phyloP scores from a whole-genome alignment of 331 rosid genomes.

The Quercus lobata region DNA sequence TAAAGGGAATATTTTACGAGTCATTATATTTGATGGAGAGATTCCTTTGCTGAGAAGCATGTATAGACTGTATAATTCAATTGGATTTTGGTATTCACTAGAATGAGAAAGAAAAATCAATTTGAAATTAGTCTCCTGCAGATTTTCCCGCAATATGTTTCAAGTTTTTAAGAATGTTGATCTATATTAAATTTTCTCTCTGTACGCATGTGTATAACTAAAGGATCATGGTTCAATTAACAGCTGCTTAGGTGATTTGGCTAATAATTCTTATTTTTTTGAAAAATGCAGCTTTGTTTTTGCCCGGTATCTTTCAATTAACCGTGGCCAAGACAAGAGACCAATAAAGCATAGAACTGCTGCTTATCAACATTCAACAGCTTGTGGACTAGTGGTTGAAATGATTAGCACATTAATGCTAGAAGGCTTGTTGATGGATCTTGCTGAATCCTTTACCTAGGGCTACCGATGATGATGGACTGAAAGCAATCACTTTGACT shows the following conservation, averaged over 20 bases:
- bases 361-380: not conserved
- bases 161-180: no score
- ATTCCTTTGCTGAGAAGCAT: no score
- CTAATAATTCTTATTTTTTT: not conserved
- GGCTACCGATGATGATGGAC: no score
- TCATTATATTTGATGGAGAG: no score
- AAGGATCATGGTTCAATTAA: not conserved
- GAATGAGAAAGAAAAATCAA: no score
- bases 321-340: constrained; percentile 11
- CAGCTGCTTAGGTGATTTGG: not conserved
- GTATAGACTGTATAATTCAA: no score
- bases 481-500: not conserved
- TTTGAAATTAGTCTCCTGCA: no score
- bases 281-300: constrained; percentile 30
- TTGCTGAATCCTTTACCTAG: not conserved
- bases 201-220: not conserved
- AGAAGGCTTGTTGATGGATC: not conserved
- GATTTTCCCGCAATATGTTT: no score
- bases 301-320: constrained; percentile 28
- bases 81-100: no score
- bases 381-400: not conserved
- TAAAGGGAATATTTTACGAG: no score
- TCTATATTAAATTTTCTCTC: no score
- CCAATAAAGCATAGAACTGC: not conserved
- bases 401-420: not conserved